Conservation (phyloP, 2,329 filamentous ascomycete genomes). For the Hymenoscyphus occultus region DNA sequence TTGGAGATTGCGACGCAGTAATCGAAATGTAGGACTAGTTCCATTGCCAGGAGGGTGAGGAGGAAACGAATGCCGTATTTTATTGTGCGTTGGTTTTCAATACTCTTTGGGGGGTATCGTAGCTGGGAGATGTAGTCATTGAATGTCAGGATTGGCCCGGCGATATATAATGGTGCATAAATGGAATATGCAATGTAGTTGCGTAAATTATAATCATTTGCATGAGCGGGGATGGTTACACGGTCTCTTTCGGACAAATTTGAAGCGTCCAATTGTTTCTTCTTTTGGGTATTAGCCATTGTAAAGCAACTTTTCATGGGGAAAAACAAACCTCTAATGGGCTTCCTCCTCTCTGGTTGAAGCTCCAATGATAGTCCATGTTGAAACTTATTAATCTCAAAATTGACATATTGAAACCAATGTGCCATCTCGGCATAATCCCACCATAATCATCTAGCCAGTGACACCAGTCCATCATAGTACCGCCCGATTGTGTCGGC, state of each 20-base stretch:
- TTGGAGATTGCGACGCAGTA: slow-evolving; percentile 93
- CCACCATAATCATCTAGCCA: slow-evolving; percentile 79
- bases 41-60: slow-evolving; percentile 80
- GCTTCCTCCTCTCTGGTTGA: slow-evolving; percentile 60
- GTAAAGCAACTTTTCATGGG: not conserved
- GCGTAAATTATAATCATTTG: slow-evolving; percentile 70
- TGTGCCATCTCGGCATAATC: slow-evolving; percentile 86
- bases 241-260: slow-evolving; percentile 87
- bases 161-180: slow-evolving; percentile 89
- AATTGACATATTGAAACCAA: slow-evolving; percentile 96
- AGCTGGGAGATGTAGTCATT: slow-evolving; percentile 94
- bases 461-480: slow-evolving; percentile 51
- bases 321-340: slow-evolving; percentile 71
- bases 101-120: slow-evolving; percentile 68
- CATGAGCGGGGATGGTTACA: slow-evolving; percentile 69
- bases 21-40: slow-evolving; percentile 84
- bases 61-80: slow-evolving; percentile 83
- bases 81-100: slow-evolving; percentile 66
- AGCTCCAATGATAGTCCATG: slow-evolving; percentile 92
- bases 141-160: slow-evolving; percentile 92
- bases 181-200: slow-evolving; percentile 88
- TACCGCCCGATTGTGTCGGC: slow-evolving; percentile 18
- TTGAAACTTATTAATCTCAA: slow-evolving; percentile 95
- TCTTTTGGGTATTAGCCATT: slow-evolving; percentile 72
- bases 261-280: slow-evolving; percentile 90